Conservation (phyloP, 805 yeast species). For the Spathaspora hagerdaliae region DNA sequence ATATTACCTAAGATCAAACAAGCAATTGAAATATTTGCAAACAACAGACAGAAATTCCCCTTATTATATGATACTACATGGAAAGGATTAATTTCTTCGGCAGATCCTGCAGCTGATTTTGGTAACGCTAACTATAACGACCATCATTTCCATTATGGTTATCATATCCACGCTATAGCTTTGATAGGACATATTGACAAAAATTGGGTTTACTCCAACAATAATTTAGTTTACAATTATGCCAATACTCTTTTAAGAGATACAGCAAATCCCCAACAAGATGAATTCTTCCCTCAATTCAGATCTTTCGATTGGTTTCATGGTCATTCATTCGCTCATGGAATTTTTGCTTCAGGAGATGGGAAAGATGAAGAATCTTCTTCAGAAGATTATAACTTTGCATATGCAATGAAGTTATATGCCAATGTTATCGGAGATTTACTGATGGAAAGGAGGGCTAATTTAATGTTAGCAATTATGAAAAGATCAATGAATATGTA, state of each 20-base stretch:
- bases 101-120: conserved; percentile 61
- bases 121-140: conserved; percentile 72
- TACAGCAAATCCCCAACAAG: conserved; percentile 58
- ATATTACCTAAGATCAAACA: conserved; percentile 57
- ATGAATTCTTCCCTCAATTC: conserved; percentile 58
- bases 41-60: conserved; percentile 67
- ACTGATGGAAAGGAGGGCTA: conserved; percentile 51
- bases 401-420: conserved; percentile 65
- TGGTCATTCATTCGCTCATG: conserved; percentile 81
- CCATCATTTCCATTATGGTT: conserved; percentile 76
- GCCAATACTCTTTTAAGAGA: conserved; percentile 61
- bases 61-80: conserved; percentile 75
- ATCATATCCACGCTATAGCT: conserved; percentile 70
- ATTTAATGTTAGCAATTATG: conserved; percentile 59
- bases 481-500: conserved; percentile 51
- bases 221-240: conserved; percentile 40
- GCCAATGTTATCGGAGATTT: conserved; percentile 52
- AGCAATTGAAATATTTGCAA: conserved; percentile 67
- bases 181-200: conserved; percentile 59
- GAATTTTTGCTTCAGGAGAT: conserved; percentile 65
- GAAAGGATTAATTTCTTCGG: conserved; percentile 74
- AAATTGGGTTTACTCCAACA: conserved; percentile 30
- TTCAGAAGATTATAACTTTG: conserved; percentile 71
- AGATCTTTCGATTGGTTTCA: conserved; percentile 72
- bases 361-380: conserved; percentile 75